phyloP scores from a whole-genome alignment of 1,284 basidiomycete genomes.

The Boletellus deceptivus region DNA sequence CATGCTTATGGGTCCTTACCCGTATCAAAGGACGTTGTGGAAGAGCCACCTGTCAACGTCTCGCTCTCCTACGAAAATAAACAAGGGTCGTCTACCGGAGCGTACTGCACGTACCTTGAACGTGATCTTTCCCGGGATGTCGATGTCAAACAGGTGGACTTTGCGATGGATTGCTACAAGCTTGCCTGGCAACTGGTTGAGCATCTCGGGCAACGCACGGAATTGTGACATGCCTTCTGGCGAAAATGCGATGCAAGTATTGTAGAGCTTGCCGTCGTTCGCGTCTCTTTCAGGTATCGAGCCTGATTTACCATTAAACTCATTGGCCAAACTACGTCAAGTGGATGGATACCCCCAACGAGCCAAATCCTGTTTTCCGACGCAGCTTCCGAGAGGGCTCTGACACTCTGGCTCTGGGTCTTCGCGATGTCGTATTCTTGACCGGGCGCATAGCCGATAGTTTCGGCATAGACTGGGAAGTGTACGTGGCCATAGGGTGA shows the following conservation, averaged over 20 bases:
- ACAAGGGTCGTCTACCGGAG: background rate
- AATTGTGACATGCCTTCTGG: conserved; percentile 61
- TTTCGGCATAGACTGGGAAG: conserved; percentile 85
- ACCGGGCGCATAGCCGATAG: conserved; percentile 61
- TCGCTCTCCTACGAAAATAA: conserved; percentile 77
- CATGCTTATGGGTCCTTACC: conserved; percentile 42
- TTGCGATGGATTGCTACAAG: conserved; percentile 91
- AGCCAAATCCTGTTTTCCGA: conserved; percentile 84
- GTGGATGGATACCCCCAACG: conserved; percentile 69
- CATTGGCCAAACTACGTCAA: background rate
- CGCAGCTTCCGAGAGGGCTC: conserved; percentile 80
- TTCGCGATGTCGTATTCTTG: conserved; percentile 55
- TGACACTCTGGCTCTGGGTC: conserved; percentile 75
- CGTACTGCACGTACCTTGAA: conserved; percentile 77
- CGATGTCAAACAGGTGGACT: conserved; percentile 97
- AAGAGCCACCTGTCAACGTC: conserved; percentile 80
- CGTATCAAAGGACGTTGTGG: conserved; percentile 85
- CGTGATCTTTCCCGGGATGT: conserved; percentile 94
- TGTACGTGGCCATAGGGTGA: conserved; percentile 89
- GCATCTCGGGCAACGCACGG: background rate
- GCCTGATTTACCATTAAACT: conserved; percentile 45
- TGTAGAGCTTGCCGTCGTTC: conserved; percentile 75
- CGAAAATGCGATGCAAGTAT: conserved; percentile 89
- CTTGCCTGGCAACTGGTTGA: conserved; percentile 51
- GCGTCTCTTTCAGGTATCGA: conserved; percentile 85